phyloP scores from a whole-genome alignment of 1,284 basidiomycete genomes.

The Apiotrichum porosum region DNA sequence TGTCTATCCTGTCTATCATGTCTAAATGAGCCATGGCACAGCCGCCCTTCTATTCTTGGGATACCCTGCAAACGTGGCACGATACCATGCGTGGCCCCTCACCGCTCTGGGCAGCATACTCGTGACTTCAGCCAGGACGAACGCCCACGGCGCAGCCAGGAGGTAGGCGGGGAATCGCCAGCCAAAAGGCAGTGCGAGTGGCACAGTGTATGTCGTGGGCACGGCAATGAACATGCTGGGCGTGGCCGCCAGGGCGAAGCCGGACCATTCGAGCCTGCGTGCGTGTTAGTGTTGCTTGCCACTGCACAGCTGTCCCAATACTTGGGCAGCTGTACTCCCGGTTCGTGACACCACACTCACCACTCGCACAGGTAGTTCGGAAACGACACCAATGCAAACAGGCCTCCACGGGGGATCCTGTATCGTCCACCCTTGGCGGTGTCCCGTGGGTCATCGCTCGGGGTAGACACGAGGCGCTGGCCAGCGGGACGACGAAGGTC shows the following conservation, averaged over 20 bases:
- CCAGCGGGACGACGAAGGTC: constrained; percentile 56
- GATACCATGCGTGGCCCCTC: constrained; percentile 77
- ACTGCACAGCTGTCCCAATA: background rate
- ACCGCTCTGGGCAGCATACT: constrained; percentile 74
- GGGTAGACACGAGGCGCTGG: constrained; percentile 19
- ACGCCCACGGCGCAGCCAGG: constrained; percentile 63
- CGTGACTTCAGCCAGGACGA: constrained; percentile 64
- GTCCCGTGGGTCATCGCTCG: constrained; percentile 5
- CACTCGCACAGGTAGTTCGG: constrained; percentile 90
- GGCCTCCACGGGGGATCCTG: constrained; percentile 71
- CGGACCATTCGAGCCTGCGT: constrained; percentile 70
- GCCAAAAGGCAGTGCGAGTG: background rate
- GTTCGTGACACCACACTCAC: no score
- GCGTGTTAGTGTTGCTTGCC: background rate
- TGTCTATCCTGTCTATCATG: no score
- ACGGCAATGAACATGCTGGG: constrained; percentile 20
- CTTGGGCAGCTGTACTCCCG: constrained; percentile 1
- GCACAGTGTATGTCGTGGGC: constrained; percentile 1
- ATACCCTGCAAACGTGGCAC: constrained; percentile 62
- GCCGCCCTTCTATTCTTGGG: constrained; percentile 61
- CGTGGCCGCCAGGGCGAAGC: constrained; percentile 62
- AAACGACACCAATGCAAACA: constrained; percentile 77
- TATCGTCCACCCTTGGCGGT: constrained; percentile 53
- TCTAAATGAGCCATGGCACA: constrained; percentile 63
- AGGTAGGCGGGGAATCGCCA: background rate